These are phyloP conservation scores for Ophiosphaerella narmari DNA, from an alignment of 2,329 filamentous ascomycete genomes.

Conservation along the genomic window DNA sequence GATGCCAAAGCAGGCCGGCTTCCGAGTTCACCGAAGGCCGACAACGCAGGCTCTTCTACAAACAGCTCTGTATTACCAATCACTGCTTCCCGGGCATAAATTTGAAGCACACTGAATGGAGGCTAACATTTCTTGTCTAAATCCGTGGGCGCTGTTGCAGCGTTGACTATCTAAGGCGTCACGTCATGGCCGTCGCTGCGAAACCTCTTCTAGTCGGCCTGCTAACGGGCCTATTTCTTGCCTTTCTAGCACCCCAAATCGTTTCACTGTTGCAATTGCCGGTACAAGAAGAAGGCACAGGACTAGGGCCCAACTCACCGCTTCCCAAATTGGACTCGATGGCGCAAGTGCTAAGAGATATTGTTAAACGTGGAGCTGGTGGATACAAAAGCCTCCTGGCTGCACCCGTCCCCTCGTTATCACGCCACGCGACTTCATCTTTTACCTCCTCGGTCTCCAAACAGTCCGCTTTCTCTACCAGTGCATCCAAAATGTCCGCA, in stretches of 20 bases:
- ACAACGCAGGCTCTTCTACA: not conserved
- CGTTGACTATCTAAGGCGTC: constrained; percentile 3
- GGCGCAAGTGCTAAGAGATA: constrained; percentile 41
- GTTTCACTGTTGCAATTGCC: constrained; percentile 22
- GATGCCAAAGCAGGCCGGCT: not conserved
- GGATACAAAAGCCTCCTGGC: constrained; percentile 23
- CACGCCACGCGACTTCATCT: constrained; percentile 4
- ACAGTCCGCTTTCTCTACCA: constrained; percentile 17
- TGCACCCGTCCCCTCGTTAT: constrained; percentile 3
- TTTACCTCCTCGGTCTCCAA: constrained; percentile 4
- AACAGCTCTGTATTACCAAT: too few relatives aligned
- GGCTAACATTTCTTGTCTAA: constrained; percentile 1
- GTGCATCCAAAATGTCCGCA: constrained; percentile 43
- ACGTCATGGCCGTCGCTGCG: constrained; percentile 22
- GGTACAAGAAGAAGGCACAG: constrained; percentile 7
- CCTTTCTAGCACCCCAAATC: constrained; percentile 29
- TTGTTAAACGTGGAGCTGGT: constrained; percentile 32
- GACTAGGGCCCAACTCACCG: constrained; percentile 7
- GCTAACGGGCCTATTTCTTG: constrained; percentile 32
- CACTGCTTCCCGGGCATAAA: too few relatives aligned
- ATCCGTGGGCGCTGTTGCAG: not conserved
- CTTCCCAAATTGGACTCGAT: constrained; percentile 24
- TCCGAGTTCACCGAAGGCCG: not conserved
- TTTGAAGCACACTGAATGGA: not conserved
- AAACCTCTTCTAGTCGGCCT: constrained; percentile 30